A percentile compares a stretch with the other conserved stretches of the same genome.
phyloP scores from a whole-genome alignment of 2,329 filamentous ascomycete genomes.

The Aspergillus hortae region DNA sequence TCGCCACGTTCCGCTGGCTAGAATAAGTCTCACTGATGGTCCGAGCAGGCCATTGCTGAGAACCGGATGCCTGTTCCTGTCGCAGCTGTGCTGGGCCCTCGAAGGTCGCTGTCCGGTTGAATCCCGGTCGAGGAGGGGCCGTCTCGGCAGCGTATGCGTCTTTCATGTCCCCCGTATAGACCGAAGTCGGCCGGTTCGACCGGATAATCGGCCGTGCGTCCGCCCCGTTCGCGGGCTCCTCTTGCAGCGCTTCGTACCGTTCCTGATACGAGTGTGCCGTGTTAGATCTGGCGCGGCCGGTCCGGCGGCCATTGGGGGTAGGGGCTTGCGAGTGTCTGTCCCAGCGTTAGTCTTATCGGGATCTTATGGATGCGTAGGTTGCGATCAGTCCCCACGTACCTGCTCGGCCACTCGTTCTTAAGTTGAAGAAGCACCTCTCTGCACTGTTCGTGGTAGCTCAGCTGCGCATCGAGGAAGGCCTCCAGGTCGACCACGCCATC shows the following conservation, averaged over 20 bases:
- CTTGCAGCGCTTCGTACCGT: slow-evolving; percentile 55
- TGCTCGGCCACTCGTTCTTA: slow-evolving; percentile 66
- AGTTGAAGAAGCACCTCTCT: slow-evolving; percentile 73
- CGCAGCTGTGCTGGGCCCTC: slow-evolving; percentile 54
- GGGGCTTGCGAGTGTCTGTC: slow-evolving; percentile 24
- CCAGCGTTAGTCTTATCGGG: slow-evolving; percentile 2
- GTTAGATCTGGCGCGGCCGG: slow-evolving; percentile 57
- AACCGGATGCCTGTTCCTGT: slow-evolving; percentile 51
- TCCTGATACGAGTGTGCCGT: slow-evolving; percentile 63
- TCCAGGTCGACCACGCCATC: slow-evolving; percentile 79
- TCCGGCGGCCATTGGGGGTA: slow-evolving; percentile 37
- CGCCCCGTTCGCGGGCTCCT: slow-evolving; percentile 49
- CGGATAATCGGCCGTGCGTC: slow-evolving; percentile 53
- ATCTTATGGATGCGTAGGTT: too few relatives aligned
- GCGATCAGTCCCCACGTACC: slow-evolving; percentile 25
- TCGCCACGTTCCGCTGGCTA: slow-evolving; percentile 44
- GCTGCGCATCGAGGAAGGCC: slow-evolving; percentile 79
- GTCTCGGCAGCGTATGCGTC: slow-evolving; percentile 42
- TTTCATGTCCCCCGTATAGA: slow-evolving; percentile 33
- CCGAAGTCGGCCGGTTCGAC: slow-evolving; percentile 39
- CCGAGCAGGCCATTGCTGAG: slow-evolving; percentile 46
- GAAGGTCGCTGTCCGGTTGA: slow-evolving; percentile 55
- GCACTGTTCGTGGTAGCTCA: slow-evolving; percentile 88
- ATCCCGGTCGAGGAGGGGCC: slow-evolving; percentile 44
- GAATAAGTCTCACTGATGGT: slow-evolving; percentile 54